Conservation (phyloP, 1,139 yeast species). For the Lodderomyces pseudojiufengensis region DNA sequence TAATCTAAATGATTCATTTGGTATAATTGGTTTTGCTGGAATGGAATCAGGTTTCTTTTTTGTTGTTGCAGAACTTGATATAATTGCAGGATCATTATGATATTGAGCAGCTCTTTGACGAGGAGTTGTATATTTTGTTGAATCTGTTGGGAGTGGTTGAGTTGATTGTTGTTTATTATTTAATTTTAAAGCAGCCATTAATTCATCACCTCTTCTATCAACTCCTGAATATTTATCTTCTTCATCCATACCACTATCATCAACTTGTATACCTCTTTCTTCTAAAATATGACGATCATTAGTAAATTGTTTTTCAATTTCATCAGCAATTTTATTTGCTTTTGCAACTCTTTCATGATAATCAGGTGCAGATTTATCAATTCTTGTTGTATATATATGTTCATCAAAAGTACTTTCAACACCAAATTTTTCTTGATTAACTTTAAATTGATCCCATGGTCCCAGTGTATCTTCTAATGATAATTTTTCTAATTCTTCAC, state of each 20-base stretch:
- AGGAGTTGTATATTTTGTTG: constrained; percentile 58
- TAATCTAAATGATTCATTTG: constrained; percentile 43
- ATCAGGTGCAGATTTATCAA: constrained; percentile 73
- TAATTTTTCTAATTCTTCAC: constrained; percentile 24
- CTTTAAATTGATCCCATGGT: constrained; percentile 91
- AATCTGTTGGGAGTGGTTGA: neutral
- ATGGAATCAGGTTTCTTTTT: constrained; percentile 25
- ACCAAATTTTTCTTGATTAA: constrained; percentile 84
- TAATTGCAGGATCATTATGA: constrained; percentile 76
- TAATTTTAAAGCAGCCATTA: constrained; percentile 54
- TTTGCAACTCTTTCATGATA: constrained; percentile 59
- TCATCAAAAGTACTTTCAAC: constrained; percentile 86
- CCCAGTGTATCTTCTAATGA: constrained; percentile 36
- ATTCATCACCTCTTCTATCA: constrained; percentile 57
- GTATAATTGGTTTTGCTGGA: constrained; percentile 31
- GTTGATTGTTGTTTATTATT: neutral
- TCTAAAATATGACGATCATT: constrained; percentile 83
- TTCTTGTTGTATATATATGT: constrained; percentile 80
- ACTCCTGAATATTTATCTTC: constrained; percentile 97
- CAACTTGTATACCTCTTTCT: constrained; percentile 76
- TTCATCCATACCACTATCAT: constrained; percentile 87
- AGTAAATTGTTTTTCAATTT: constrained; percentile 68
- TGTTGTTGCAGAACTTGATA: constrained; percentile 46
- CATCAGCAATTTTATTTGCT: constrained; percentile 79
- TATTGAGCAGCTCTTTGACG: constrained; percentile 61